These are phyloP conservation scores for Rhodotorula sphaerocarpa DNA, from an alignment of 768 basidiomycete genomes.

Conservation along the genomic window DNA sequence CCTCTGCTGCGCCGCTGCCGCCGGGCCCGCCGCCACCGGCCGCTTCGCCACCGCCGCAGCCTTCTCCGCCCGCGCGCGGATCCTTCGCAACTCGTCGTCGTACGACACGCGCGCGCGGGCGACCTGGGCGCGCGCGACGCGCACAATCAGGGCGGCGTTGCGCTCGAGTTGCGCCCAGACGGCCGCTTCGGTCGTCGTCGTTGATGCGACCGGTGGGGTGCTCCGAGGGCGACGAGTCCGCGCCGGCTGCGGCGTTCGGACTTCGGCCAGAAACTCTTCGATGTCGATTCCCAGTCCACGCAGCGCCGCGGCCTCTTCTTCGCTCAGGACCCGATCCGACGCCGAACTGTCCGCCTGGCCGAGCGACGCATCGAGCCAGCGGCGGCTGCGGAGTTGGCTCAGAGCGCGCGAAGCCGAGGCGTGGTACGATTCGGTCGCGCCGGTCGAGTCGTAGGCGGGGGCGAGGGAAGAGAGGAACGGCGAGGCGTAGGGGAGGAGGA, in stretches of 20 bases:
- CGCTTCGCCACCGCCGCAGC: not conserved
- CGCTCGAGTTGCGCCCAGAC: slow-evolving; percentile 1
- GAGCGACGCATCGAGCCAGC: not conserved
- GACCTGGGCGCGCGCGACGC: slow-evolving; percentile 1
- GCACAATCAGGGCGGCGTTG: slow-evolving; percentile 2
- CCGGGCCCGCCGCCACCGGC: not conserved
- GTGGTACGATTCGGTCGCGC: not conserved
- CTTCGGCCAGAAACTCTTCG: not conserved
- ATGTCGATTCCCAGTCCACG: not conserved
- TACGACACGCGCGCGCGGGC: not conserved
- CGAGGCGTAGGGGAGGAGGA: not conserved
- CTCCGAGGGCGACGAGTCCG: too few species aligned
- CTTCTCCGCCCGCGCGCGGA: not conserved
- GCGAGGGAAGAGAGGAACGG: slow-evolving; percentile 5
- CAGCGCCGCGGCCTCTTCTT: not conserved
- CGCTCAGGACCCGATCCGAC: not conserved
- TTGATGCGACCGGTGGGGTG: too few species aligned
- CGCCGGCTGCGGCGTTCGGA: not conserved
- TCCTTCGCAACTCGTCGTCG: not conserved
- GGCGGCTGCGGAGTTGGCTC: not conserved
- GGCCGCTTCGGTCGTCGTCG: not conserved
- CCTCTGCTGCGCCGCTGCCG: not conserved
- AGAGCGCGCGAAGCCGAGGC: not conserved
- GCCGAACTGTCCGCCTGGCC: not conserved
- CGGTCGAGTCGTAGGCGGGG: not conserved